Base-by-base conservation (phyloP, 768 basidiomycete genomes). In the Kwoniella botswanensis region DNA sequence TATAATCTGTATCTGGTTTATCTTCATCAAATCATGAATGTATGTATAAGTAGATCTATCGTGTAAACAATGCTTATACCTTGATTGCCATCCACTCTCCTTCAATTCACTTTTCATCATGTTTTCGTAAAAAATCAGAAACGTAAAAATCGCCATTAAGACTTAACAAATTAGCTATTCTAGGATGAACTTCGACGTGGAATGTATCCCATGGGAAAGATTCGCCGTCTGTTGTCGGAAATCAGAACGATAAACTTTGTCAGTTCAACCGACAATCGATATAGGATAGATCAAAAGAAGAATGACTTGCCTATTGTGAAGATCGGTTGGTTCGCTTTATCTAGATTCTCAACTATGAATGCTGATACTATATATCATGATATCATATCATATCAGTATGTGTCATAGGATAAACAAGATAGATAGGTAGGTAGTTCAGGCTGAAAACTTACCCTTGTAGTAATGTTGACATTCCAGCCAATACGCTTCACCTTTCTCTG, bases 401-500 rank as follows among this genome's bases (percentile, higher is more conserved):
- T 35, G 3, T 35, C 35, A 35, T 35, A 35, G 35, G 35, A 35
- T 35, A 35, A 35, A 35, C 35, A 35, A 35, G 35, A 35, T 35
- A 35, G 35, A 35, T 35, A 35, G 35, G 35, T 35, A 35, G 0
- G 35, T 35, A 35, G 1, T 35, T 35, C 35, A 35, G 35, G 35
- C 7, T 35, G 35, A 35, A 35, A 35, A 18, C 76, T 53, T 53
- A 77, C 79, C 78, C 71, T 82, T 82, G 67, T 80, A 81, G 63
- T 82, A 83, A 71, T 82, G 82, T 71, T 82, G 81, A 62, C 75
- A 79, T 41, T 78, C 75, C 68, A 82, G 58, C 73, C 79, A 82
- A 70, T 79, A 83, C 11, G 75, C 73, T 50, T 80, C 78, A 1
- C 82, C 82, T 41, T 79, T 76, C 46, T 81, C 78, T 0, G 77